Conservation (phyloP, 495 filamentous ascomycete genomes). For the Neurospora discreta region DNA sequence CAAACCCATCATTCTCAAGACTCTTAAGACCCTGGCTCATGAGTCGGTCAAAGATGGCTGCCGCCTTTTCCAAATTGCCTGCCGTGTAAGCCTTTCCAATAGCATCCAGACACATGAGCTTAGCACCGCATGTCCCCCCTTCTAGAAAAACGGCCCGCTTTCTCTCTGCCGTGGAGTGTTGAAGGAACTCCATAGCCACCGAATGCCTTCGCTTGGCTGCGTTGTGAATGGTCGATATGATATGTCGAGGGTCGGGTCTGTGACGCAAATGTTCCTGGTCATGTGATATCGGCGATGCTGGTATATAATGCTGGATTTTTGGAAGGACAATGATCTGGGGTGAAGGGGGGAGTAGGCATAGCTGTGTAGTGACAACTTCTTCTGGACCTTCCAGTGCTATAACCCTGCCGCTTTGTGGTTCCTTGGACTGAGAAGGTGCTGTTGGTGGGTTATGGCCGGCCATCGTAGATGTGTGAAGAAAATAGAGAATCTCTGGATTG, state of each 20-base stretch:
- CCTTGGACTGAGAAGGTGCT: not conserved
- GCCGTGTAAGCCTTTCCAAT: constrained; percentile 33
- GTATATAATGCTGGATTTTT: constrained; percentile 25
- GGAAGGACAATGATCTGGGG: constrained; percentile 39
- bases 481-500: not conserved
- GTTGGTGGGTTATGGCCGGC: not conserved
- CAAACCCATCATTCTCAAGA: constrained; percentile 10
- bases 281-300: constrained; percentile 4
- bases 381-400: constrained; percentile 40
- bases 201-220: constrained; percentile 30
- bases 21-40: constrained; percentile 28
- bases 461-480: not conserved
- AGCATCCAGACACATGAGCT: constrained; percentile 28
- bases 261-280: constrained; percentile 10
- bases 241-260: constrained; percentile 18
- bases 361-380: constrained; percentile 38
- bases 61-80: constrained; percentile 29
- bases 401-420: constrained; percentile 29
- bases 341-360: constrained; percentile 39
- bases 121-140: constrained; percentile 38
- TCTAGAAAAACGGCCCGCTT: constrained; percentile 40
- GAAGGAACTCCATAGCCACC: constrained; percentile 34
- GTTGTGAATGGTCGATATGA: constrained; percentile 30
- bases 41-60: constrained; percentile 32
- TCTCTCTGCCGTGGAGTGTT: constrained; percentile 23